phyloP scores from a whole-genome alignment of 2,329 filamentous ascomycete genomes.

The Cryphonectria parasitica region DNA sequence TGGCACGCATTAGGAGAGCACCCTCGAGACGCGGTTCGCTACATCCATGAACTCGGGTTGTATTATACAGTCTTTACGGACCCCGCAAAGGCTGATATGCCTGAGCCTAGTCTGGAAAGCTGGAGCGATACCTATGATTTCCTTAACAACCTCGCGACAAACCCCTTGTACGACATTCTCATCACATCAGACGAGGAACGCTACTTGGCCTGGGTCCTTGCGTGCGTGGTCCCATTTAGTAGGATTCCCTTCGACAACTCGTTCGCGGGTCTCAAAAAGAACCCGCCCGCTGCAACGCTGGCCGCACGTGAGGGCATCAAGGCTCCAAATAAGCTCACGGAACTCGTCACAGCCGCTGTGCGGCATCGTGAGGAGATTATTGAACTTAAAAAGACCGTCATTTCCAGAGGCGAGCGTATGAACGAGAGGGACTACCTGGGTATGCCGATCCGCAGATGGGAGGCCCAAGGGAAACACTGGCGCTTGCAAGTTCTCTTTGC shows the following conservation, averaged over 20 bases:
- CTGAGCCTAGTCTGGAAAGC: slow-evolving; percentile 58
- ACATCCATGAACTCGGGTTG: slow-evolving; percentile 69
- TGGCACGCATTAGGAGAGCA: slow-evolving; percentile 51
- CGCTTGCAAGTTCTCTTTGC: slow-evolving; percentile 70
- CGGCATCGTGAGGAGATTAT: slow-evolving; percentile 67
- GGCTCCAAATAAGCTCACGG: slow-evolving; percentile 74
- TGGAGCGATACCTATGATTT: slow-evolving; percentile 69
- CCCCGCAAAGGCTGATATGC: slow-evolving; percentile 57
- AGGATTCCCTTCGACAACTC: slow-evolving; percentile 53
- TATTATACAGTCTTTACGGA: slow-evolving; percentile 77
- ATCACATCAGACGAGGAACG: slow-evolving; percentile 65
- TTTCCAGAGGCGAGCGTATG: slow-evolving; percentile 49
- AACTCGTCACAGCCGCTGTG: slow-evolving; percentile 67
- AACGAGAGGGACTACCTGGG: slow-evolving; percentile 67
- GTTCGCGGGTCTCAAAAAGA: slow-evolving; percentile 19
- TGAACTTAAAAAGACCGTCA: slow-evolving; percentile 59
- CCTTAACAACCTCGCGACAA: slow-evolving; percentile 46
- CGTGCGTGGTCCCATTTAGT: slow-evolving; percentile 76
- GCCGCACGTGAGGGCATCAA: slow-evolving; percentile 80
- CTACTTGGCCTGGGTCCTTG: slow-evolving; percentile 79
- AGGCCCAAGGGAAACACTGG: slow-evolving; percentile 66
- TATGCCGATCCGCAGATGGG: slow-evolving; percentile 76
- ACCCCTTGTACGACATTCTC: slow-evolving; percentile 55
- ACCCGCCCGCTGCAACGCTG: slow-evolving; percentile 62
- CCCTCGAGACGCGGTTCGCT: slow-evolving; percentile 63